Evolutionary conservation across 164 flowering plant species (phyloP).

Genomic region (Dillenia turbinata): DNA sequence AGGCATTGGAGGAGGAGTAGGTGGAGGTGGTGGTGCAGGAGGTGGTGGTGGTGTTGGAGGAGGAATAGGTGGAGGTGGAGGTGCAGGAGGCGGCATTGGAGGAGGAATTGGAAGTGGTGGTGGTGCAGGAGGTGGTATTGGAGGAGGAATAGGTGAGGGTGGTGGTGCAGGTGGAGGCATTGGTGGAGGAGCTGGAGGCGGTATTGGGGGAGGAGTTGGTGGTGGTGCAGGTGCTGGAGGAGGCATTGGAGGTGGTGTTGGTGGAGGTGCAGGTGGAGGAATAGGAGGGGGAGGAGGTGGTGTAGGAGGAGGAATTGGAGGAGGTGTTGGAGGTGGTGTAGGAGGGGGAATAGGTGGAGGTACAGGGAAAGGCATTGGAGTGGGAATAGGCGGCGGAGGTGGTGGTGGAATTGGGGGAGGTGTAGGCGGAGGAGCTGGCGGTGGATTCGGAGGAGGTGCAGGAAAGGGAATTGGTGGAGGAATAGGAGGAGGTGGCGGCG

Average conservation of each 20-base stretch:
- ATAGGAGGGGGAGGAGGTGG: conserved; percentile 13
- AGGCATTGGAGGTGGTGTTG: conserved; percentile 14
- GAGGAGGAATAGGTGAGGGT: conserved; percentile 1
- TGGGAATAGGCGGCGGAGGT: conserved; percentile 6
- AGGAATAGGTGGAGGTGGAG: background rate
- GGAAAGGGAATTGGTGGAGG: conserved; percentile 7
- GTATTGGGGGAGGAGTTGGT: conserved; percentile 3
- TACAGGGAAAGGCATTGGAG: conserved; percentile 6
- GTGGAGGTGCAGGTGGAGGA: conserved; percentile 6
- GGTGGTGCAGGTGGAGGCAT: background rate
- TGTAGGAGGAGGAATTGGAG: background rate
- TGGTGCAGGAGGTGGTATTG: background rate
- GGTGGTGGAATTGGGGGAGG: conserved; percentile 12
- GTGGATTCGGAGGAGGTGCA: background rate
- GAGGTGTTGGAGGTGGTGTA: background rate
- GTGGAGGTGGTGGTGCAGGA: background rate
- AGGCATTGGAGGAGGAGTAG: conserved; percentile 4
- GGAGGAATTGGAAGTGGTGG: conserved; percentile 4
- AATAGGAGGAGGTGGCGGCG: background rate
- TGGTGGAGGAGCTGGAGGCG: background rate
- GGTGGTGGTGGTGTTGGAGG: conserved; percentile 3
- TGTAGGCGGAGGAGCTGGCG: conserved; percentile 4
- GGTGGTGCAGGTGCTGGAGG: conserved; percentile 15
- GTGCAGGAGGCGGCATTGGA: conserved; percentile 5
- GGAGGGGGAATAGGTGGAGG: conserved; percentile 6